Percentiles rank a stretch among this genome's conserved stretches.
phyloP scores from a whole-genome alignment of 345 rosid species.

The Angophora floribunda region DNA sequence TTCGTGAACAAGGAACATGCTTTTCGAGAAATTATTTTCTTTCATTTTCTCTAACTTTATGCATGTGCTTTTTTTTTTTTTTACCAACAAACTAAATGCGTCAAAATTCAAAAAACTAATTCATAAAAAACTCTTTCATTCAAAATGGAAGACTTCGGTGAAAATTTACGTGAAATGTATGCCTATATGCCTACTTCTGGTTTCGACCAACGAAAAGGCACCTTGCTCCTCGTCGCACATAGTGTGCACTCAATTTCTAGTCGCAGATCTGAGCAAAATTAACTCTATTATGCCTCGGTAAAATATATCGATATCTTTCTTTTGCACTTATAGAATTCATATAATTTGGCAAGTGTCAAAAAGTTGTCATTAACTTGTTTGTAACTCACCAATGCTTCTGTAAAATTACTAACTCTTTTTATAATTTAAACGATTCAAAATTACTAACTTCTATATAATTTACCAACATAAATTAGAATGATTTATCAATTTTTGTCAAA shows the following conservation, averaged over 20 bases:
- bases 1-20: background rate
- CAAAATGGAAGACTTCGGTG: background rate
- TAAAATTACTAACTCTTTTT: rapidly evolving
- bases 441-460: background rate
- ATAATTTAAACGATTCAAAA: background rate
- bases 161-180: background rate
- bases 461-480: background rate
- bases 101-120: background rate
- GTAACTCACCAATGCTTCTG: background rate
- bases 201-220: background rate
- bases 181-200: background rate
- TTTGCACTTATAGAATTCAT: background rate
- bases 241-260: background rate
- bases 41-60: no score
- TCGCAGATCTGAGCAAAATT: rapidly evolving
- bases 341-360: background rate
- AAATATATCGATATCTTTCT: no score
- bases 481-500: background rate
- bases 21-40: background rate
- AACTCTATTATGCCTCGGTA: background rate
- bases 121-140: background rate
- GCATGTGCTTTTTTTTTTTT: no score
- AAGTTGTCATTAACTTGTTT: background rate
- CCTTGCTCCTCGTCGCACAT: background rate
- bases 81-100: background rate